Evolutionary conservation across 2,329 filamentous ascomycete species (phyloP).

Genomic region (Colletotrichum abscissum): DNA sequence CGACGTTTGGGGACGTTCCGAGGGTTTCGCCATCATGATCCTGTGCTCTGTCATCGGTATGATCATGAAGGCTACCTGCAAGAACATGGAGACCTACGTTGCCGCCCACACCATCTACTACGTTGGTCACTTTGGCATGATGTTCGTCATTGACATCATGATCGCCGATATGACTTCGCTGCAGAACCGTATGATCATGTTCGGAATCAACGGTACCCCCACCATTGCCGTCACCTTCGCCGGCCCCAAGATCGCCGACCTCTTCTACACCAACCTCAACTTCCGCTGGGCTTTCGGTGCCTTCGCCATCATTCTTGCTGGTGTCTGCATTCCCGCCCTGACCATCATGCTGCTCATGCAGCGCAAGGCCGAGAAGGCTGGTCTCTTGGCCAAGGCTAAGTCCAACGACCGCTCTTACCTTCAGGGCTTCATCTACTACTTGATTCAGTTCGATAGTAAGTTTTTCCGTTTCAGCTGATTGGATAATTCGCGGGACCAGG

Average conservation of each 20-base stretch:
- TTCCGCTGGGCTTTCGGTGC: conserved; percentile 67
- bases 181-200: conserved; percentile 55
- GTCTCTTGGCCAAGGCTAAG: conserved; percentile 43
- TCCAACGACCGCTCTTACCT: conserved; percentile 20
- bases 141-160: conserved; percentile 54
- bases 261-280: conserved; percentile 50
- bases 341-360: conserved; percentile 48
- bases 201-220: conserved; percentile 54
- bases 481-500: background rate
- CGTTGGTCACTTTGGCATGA: conserved; percentile 61
- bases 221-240: conserved; percentile 57
- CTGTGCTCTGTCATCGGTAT: conserved; percentile 62
- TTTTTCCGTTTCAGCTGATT: fast-evolving
- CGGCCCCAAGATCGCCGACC: conserved; percentile 52
- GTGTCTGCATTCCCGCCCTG: conserved; percentile 53
- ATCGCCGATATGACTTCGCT: conserved; percentile 57
- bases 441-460: conserved; percentile 37
- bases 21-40: conserved; percentile 56
- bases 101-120: conserved; percentile 73
- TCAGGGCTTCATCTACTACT: conserved; percentile 30
- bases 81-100: conserved; percentile 67
- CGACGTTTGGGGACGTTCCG: conserved; percentile 60
- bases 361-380: conserved; percentile 61
- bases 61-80: conserved; percentile 71
- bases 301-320: conserved; percentile 71